These are phyloP conservation scores for Carallia brachiata DNA, from an alignment of 345 rosid genomes.

Conservation along the genomic window DNA sequence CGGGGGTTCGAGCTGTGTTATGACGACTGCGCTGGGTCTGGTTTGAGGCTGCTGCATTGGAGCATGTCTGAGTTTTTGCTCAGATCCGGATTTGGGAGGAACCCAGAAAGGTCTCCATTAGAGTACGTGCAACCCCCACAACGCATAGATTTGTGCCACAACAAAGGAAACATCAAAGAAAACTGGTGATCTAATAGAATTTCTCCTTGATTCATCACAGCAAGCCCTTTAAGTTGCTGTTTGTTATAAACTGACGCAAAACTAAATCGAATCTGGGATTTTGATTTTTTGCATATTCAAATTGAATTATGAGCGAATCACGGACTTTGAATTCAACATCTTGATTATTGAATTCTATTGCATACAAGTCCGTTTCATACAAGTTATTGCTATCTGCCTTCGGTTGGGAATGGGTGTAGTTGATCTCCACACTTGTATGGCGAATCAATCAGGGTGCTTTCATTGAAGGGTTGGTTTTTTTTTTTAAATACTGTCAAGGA, in stretches of 20 bases:
- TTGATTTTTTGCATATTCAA: not conserved
- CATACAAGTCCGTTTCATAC: not conserved
- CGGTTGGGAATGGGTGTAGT: not conserved
- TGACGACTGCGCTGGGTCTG: conserved; percentile 76
- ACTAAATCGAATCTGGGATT: not conserved
- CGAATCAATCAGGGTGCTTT: no score
- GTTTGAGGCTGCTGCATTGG: conserved; percentile 69
- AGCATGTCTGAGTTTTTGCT: conserved; percentile 82
- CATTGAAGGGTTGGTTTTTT: no score
- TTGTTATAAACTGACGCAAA: no score
- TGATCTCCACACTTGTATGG: not conserved
- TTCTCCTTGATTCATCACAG: no score
- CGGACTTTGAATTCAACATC: no score
- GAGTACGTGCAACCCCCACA: no score
- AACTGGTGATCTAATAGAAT: no score
- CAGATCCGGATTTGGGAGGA: conserved; percentile 84
- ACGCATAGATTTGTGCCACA: conserved; percentile 20
- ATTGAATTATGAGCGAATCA: not conserved
- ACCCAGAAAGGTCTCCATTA: no score
- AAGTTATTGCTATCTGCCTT: conserved; percentile 8
- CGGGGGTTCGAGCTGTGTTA: conserved; percentile 65
- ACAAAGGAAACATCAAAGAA: no score
- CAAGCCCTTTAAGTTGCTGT: no score
- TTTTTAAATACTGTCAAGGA: no score
- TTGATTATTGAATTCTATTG: not conserved